Conservation (phyloP, 1,139 yeast species). For the Candida tunisiensis region DNA sequence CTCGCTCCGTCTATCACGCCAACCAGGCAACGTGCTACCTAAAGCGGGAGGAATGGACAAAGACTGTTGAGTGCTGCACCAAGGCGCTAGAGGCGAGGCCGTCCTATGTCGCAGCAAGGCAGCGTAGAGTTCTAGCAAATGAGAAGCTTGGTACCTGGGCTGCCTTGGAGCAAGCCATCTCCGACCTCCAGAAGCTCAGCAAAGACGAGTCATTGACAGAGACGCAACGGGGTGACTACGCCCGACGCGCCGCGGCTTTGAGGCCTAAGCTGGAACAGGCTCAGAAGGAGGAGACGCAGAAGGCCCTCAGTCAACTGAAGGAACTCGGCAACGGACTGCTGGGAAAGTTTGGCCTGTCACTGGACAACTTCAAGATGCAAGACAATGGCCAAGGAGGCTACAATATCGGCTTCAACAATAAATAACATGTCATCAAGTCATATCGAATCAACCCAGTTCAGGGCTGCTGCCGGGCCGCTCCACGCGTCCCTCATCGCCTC, state of each 20-base stretch:
- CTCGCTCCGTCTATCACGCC: slow-evolving; percentile 50
- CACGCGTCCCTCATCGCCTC: no score
- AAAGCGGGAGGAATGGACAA: slow-evolving; percentile 56
- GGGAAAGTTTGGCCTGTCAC: slow-evolving; percentile 13
- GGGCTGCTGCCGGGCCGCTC: no score
- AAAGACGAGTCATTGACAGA: no score
- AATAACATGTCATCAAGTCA: no score
- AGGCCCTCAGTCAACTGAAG: slow-evolving; percentile 14
- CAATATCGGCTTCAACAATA: slow-evolving; percentile 6
- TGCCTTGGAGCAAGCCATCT: slow-evolving; percentile 11
- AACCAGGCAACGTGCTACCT: slow-evolving; percentile 70
- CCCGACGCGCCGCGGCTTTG: slow-evolving; percentile 1
- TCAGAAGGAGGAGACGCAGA: slow-evolving; percentile 12
- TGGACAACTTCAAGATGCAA: slow-evolving; percentile 15
- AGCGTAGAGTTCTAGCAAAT: slow-evolving; percentile 52
- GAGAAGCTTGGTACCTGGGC: slow-evolving; percentile 16
- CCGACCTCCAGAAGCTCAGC: slow-evolving; percentile 8
- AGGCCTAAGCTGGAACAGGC: slow-evolving; percentile 8
- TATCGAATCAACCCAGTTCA: no score
- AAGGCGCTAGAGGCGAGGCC: slow-evolving; percentile 42
- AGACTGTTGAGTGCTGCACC: slow-evolving; percentile 50
- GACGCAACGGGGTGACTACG: slow-evolving; percentile 1
- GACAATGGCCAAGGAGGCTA: slow-evolving; percentile 13
- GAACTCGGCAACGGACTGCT: slow-evolving; percentile 15
- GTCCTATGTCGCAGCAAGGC: slow-evolving; percentile 45